These are phyloP conservation scores for Serendipita sp. DNA, from an alignment of 768 basidiomycete genomes.

Conservation along the genomic window DNA sequence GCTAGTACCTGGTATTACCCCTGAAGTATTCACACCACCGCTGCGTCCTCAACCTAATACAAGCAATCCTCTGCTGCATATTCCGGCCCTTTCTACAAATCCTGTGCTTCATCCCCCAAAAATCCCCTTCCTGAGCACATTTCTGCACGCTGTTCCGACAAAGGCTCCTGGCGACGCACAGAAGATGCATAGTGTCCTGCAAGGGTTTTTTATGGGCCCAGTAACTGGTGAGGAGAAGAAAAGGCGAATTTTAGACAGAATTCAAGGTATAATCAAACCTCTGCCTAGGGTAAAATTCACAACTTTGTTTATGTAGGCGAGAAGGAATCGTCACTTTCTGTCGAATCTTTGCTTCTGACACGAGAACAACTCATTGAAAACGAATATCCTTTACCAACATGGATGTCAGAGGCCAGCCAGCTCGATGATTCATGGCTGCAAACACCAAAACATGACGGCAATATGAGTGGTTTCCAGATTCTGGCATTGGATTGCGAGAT, in stretches of 20 bases:
- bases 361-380: slow-evolving; percentile 86
- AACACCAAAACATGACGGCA: slow-evolving; percentile 7
- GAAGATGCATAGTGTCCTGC: slow-evolving; percentile 72
- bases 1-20: slow-evolving; percentile 74
- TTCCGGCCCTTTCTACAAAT: slow-evolving; percentile 31
- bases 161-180: slow-evolving; percentile 79
- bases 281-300: not conserved
- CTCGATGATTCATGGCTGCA: slow-evolving; percentile 19
- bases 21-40: slow-evolving; percentile 23
- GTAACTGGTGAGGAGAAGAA: slow-evolving; percentile 69
- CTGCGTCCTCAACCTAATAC: slow-evolving; percentile 12
- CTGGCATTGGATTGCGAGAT: slow-evolving; percentile 95
- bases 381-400: slow-evolving; percentile 79
- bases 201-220: slow-evolving; percentile 66
- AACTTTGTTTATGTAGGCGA: slow-evolving; percentile 29
- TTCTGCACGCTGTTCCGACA: slow-evolving; percentile 87
- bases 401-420: slow-evolving; percentile 56
- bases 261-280: slow-evolving; percentile 19
- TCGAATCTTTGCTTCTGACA: slow-evolving; percentile 55
- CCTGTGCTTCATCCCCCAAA: slow-evolving; percentile 35
- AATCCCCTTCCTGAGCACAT: slow-evolving; percentile 59
- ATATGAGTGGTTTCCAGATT: slow-evolving; percentile 22
- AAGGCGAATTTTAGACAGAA: slow-evolving; percentile 28
- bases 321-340: slow-evolving; percentile 42
- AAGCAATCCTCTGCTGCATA: slow-evolving; percentile 35